Evolutionary conservation across 2,329 filamentous ascomycete species (phyloP), one percentile per base, ranked within the genome.

Genomic region (Ophiostoma sp.): DNA sequence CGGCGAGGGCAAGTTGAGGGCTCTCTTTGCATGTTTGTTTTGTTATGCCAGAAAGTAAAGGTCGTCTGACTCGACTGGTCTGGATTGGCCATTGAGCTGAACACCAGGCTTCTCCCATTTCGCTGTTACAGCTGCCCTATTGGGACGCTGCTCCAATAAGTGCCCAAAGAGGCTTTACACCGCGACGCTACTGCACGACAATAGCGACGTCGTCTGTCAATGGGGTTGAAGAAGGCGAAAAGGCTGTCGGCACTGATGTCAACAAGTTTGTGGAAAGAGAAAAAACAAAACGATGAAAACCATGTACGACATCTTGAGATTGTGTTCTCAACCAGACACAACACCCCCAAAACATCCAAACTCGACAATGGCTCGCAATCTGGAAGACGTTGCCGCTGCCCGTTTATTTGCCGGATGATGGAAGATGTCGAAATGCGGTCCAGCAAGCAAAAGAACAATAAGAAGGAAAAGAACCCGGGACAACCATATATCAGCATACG

Each of bases 331-430:
- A 42, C 33, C n/a, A 64, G 9, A 22, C 9, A 3, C 25, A 55
- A 2, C 9, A 55, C 2, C 22, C 50, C 31, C 9, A 22, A 42
- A 19, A 5, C 36, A 15, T 48, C 11, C 22, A 68, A 22, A 68
- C 39, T 31, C 39, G 12, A 22, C 45, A 36, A 25, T 39, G 68
- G 12, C 4, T 11, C 17, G 70, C 70, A 71, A 71, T 64, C 28
- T 71, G 70, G 57, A 64, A 71, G 57, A n/a, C 55, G 25, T 52
- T 71, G 25, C 70, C 57, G 70, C 19, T 50, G 69, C 15, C 39
- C 28, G 28, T 61, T 71, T 39, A 71, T 71, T 55, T 71, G 45
- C 70, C 70, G 57, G 57, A 66, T 52, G 70, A 52, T 57, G 57
- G 57, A 55, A 25, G 70, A 70, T 70, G 66, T 69, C 50, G 68